Evolutionary conservation across 371 early-diverging fungal species (phyloP), one percentile per base, ranked within the genome.

Genomic region (Saksenaea oblongispora): DNA sequence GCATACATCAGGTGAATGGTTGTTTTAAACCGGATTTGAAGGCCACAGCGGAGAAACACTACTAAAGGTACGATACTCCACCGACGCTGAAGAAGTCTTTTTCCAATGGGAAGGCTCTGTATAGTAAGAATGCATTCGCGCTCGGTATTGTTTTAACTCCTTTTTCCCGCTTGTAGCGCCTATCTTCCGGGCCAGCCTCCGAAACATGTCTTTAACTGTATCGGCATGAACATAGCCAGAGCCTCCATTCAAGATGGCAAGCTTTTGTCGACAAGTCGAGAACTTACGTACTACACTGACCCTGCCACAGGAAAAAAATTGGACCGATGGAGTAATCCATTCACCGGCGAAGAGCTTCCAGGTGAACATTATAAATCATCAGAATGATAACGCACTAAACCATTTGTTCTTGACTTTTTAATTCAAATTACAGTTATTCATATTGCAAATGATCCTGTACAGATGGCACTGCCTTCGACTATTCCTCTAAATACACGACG

Each of bases 361-460:
- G 74, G 74, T 70, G 64, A 17, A 39, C 36, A 15, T 24, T 11
- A 59, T 26, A 18, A 4, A 11, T 4, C 34, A 35, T 56, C n/a
- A n/a, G n/a, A 22, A 22, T 34, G 22, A 9, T 8, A 7, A 47
- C 51, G 9, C 17, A 22, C 10, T 10, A 26, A n/a, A 22, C 10
- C 7, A 44, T 56, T n/a, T 54, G 7, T 22, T 17, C 1, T 57
- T 13, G 10, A 18, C n/a, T n/a, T n/a, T n/a, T n/a, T n/a, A n/a
- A 31, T 31, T 31, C 31, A 31, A 31, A 31, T 7, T 31, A 7
- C 13, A 72, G 78, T 77, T 7, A 58, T 77, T 9, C 74, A 73
- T 65, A 77, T 77, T 47, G 78, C 78, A 17, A 77, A 77, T 54
- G 71, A 77, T 26, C 78, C 78, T 55, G 74, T 77, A 1, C 78